Evolutionary conservation across 2,329 filamentous ascomycete genomes (phyloP), one percentile per base, ranked within the genome.

Genomic region (Colletotrichum siamense): DNA sequence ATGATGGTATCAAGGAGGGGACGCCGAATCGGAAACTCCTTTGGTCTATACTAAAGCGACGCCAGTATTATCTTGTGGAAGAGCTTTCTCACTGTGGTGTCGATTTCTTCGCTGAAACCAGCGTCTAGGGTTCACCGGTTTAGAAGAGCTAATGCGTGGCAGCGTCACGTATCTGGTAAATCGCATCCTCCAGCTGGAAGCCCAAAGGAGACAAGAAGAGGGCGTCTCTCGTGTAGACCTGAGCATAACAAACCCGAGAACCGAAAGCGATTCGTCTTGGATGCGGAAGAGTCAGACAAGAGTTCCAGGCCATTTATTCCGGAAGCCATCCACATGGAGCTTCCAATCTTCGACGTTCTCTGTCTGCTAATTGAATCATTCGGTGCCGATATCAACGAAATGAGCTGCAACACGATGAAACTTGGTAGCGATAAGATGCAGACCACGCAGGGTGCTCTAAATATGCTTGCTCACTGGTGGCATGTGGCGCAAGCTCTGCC

Each of bases 281-380:
- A 15, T 6, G n/a, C 22, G 4, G 12, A 52, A 24, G n/a, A 59
- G 8, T 18, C 26, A 24, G 12, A 59, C 24, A 16, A 26, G 0
- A 28, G 15, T 15, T 24, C 16, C 4, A 15, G 30, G 13, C 80
- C 81, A 1, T 79, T 82, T 5, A 72, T 84, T 3, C 49, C 80
- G 7, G 63, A 78, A 5, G 83, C 84, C 26, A 81, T 83, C 59
- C 36, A 69, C 13, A 78, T 82, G 49, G 72, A 81, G 5, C 71
- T 84, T 9, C 85, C 85, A 9, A 84, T 85, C 49, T 82, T 86
- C 74, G 79, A 81, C 7, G 79, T 85, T 5, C 78, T 86, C 2
- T 80, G 81, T 13, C 59, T 85, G 4, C 73, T 87, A 9, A 81
- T 87, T 4, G 82, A 84, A 30, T 80, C 80, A 22, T 82, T 83